phyloP scores from a whole-genome alignment of 805 yeast genomes.

The Scheffersomyces ergatensis region DNA sequence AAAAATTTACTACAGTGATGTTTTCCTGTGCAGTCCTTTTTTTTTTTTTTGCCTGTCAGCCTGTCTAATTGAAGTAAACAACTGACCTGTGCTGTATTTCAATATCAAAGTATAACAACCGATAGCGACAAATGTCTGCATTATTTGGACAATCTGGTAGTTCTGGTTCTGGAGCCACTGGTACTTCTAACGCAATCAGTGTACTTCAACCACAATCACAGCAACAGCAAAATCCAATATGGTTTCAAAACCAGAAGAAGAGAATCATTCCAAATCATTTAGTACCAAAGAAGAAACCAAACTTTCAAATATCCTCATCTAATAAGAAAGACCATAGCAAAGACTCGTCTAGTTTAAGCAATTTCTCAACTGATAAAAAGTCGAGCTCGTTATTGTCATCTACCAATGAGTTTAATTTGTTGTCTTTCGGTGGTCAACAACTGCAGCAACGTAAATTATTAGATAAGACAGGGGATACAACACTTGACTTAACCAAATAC shows the following conservation, averaged over 20 bases:
- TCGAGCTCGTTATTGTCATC: constrained; percentile 1
- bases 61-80: too few relatives aligned
- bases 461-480: constrained; percentile 5
- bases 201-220: constrained; percentile 4
- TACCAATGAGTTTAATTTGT: constrained; percentile 27
- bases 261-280: constrained; percentile 42
- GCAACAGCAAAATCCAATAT: constrained; percentile 23
- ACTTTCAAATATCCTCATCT: constrained; percentile 27
- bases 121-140: constrained; percentile 6
- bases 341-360: constrained; percentile 2
- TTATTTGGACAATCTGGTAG: constrained; percentile 10
- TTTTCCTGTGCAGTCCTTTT: not conserved
- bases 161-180: not conserved
- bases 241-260: constrained; percentile 34
- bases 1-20: not conserved
- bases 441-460: constrained; percentile 17
- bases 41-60: not conserved
- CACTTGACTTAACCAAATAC: constrained; percentile 15
- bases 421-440: constrained; percentile 31
- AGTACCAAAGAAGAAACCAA: constrained; percentile 37
- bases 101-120: too few relatives aligned
- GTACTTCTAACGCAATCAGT: not conserved
- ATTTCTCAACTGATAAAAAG: constrained; percentile 6
- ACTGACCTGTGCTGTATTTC: too few relatives aligned
- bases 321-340: constrained; percentile 2